A percentile compares a stretch with the other conserved stretches of the same genome.
These are phyloP conservation scores for Coleophoma eucalyptorum DNA, from an alignment of 2,329 filamentous ascomycete genomes.

Conservation along the genomic window DNA sequence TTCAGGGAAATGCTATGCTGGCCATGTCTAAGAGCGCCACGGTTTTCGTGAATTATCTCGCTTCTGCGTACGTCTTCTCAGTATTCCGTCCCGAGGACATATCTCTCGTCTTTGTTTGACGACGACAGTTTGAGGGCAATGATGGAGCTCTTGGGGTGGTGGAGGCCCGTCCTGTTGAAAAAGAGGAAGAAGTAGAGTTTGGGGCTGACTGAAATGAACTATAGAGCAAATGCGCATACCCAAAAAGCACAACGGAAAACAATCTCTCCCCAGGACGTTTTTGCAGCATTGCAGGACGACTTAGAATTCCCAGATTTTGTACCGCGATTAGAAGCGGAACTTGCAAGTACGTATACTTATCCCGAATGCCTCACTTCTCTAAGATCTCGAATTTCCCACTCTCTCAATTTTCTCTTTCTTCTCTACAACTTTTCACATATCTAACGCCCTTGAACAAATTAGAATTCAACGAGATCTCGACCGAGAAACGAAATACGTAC, in stretches of 20 bases:
- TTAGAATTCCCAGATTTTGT: conserved; percentile 71
- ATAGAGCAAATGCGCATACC: conserved; percentile 71
- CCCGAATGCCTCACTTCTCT: background rate
- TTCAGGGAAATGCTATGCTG: conserved; percentile 76
- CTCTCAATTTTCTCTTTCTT: no score
- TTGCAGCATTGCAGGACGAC: conserved; percentile 66
- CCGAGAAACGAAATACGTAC: conserved; percentile 71
- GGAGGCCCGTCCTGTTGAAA: background rate
- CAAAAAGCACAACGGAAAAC: conserved; percentile 69
- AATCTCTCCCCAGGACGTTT: conserved; percentile 70
- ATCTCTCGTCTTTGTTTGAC: background rate
- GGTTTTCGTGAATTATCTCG: conserved; percentile 79
- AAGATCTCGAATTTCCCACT: no score
- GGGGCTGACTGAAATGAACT: conserved; percentile 1
- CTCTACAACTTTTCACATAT: no score
- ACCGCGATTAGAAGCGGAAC: conserved; percentile 68
- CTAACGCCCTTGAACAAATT: background rate
- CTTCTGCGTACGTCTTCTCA: conserved; percentile 60
- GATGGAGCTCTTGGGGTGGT: no score
- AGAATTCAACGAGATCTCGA: conserved; percentile 70
- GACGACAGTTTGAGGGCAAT: no score
- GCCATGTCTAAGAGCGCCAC: conserved; percentile 80
- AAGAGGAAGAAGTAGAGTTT: background rate
- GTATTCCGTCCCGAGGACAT: background rate
- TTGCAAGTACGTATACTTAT: conserved; percentile 55